phyloP scores from a whole-genome alignment of 2,329 filamentous ascomycete species.

The Colletotrichum sp. region DNA sequence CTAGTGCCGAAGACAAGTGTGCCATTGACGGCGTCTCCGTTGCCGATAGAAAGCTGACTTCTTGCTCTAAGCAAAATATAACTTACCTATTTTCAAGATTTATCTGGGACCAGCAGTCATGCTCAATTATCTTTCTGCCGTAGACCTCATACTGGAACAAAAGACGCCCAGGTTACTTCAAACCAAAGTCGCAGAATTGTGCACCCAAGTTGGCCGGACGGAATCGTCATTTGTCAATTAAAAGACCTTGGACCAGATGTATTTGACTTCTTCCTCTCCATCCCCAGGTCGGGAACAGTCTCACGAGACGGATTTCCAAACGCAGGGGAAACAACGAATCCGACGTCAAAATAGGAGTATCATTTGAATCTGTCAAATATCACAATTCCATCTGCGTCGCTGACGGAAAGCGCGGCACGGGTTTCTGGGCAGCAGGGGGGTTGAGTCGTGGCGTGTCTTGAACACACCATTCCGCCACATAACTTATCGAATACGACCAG shows the following conservation, averaged over 20 bases:
- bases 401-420: background rate
- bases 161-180: background rate
- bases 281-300: background rate
- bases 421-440: background rate
- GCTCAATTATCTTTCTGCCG: background rate
- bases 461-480: background rate
- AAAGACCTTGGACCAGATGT: too few relatives aligned
- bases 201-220: background rate
- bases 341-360: background rate
- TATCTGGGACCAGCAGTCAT: background rate
- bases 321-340: background rate
- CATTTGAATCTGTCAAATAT: background rate
- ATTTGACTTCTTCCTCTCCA: too few relatives aligned
- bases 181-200: background rate
- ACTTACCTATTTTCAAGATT: background rate
- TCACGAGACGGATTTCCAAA: background rate
- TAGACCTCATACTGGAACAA: too few relatives aligned
- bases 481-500: background rate
- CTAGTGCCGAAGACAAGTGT: background rate
- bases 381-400: background rate
- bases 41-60: background rate
- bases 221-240: too few relatives aligned
- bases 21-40: background rate
- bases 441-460: background rate
- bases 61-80: background rate